phyloP scores from a whole-genome alignment of 2,329 filamentous ascomycete species.

The Cordyceps cicadae region DNA sequence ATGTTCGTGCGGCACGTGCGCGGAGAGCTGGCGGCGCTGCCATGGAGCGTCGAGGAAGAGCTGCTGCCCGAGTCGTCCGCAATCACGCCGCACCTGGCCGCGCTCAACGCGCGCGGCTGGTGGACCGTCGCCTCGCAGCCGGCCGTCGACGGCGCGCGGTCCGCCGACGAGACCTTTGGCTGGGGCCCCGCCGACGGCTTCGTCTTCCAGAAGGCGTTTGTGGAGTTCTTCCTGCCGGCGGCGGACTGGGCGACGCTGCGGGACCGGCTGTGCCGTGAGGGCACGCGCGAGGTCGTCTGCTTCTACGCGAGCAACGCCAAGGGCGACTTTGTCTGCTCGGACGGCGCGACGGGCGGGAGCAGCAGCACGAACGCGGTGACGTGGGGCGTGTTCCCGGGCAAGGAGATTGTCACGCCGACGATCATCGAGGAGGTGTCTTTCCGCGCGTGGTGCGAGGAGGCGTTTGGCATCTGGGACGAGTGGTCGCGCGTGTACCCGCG shows the following conservation, averaged over 20 bases:
- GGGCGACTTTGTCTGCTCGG: conserved; percentile 71
- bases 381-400: conserved; percentile 91
- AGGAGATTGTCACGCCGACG: conserved; percentile 92
- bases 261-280: conserved; percentile 49
- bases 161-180: conserved; percentile 71
- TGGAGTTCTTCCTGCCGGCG: conserved; percentile 83
- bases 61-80: conserved; percentile 74
- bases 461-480: conserved; percentile 89
- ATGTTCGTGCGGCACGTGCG: conserved; percentile 76
- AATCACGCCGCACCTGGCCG: conserved; percentile 68
- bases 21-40: conserved; percentile 71
- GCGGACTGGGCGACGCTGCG: conserved; percentile 63
- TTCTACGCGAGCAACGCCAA: conserved; percentile 78
- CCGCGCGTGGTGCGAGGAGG: conserved; percentile 88
- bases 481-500: conserved; percentile 86
- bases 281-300: conserved; percentile 59
- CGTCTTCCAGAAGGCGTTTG: conserved; percentile 96
- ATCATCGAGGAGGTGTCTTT: conserved; percentile 96
- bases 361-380: conserved; percentile 89
- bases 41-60: conserved; percentile 81
- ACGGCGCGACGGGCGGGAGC: conserved; percentile 32
- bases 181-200: conserved; percentile 92
- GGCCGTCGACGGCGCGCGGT: conserved; percentile 77
- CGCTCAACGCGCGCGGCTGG: conserved; percentile 75
- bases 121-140: conserved; percentile 97